These are phyloP conservation scores for Zhuliangozyma blackwelliae DNA, from an alignment of 1,139 yeast species.

Conservation along the genomic window DNA sequence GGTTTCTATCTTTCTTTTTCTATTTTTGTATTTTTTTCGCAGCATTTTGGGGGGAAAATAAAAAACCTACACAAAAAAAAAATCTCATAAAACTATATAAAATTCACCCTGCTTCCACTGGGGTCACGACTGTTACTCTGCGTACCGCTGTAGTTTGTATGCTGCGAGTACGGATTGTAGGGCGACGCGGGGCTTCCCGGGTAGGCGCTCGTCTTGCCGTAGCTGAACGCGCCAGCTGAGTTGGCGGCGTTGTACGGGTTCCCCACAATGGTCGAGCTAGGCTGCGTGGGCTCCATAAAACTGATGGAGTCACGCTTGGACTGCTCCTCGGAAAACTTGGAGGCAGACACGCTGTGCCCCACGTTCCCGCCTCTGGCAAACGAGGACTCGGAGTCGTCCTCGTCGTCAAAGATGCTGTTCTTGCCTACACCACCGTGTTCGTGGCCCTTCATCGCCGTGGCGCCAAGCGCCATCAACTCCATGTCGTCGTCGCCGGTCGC, in stretches of 20 bases:
- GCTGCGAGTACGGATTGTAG: constrained; percentile 7
- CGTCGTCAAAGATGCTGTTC: constrained; percentile 33
- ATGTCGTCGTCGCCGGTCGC: constrained; percentile 48
- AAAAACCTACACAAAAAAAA: too few relatives aligned
- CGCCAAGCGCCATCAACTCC: constrained; percentile 85
- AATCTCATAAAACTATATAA: constrained; percentile 8
- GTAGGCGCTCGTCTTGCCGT: constrained; percentile 10
- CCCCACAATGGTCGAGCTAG: constrained; percentile 42
- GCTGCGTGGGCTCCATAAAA: constrained; percentile 41
- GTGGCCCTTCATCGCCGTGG: constrained; percentile 80
- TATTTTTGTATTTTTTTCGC: too few relatives aligned
- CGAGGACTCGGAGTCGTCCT: constrained; percentile 5
- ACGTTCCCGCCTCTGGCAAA: background rate
- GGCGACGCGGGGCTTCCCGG: constrained; percentile 9
- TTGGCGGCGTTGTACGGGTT: constrained; percentile 30
- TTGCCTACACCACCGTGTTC: constrained; percentile 34
- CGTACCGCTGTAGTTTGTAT: constrained; percentile 6
- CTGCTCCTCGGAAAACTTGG: constrained; percentile 10
- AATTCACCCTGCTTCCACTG: constrained; percentile 16
- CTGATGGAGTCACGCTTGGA: constrained; percentile 32
- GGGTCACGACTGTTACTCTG: constrained; percentile 3
- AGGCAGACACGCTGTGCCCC: background rate
- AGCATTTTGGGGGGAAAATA: too few relatives aligned
- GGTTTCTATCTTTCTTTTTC: too few relatives aligned
- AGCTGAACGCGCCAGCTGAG: constrained; percentile 8